Evolutionary conservation across 1,284 basidiomycete species (phyloP).

Genomic region (Apiotrichum sp.): DNA sequence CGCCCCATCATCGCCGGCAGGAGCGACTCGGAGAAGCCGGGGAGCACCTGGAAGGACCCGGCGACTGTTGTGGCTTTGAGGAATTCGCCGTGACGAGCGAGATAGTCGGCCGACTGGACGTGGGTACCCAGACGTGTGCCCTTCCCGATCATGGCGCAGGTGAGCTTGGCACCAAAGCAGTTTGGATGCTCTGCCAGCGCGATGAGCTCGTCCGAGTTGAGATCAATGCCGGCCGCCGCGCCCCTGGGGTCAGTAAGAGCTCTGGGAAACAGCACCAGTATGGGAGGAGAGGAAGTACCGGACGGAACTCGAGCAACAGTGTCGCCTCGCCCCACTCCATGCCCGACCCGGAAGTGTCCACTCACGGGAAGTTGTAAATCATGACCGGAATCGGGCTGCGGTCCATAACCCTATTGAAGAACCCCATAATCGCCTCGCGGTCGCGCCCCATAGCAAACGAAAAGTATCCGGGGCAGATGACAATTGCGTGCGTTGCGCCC

Average conservation of each 20-base stretch:
- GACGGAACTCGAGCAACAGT: no score
- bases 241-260: conserved; percentile 25
- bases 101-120: conserved; percentile 40
- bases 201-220: conserved; percentile 73
- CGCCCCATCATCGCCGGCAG: conserved; percentile 63
- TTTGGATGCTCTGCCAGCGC: conserved; percentile 72
- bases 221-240: conserved; percentile 71
- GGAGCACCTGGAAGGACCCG: conserved; percentile 42
- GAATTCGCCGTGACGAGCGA: conserved; percentile 24
- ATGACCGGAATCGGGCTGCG: conserved; percentile 75
- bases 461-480: conserved; percentile 49
- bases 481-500: conserved; percentile 63
- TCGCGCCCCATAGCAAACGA: conserved; percentile 49
- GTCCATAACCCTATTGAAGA: conserved; percentile 64
- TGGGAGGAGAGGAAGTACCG: no score
- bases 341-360: conserved; percentile 14
- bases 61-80: conserved; percentile 26
- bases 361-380: conserved; percentile 82
- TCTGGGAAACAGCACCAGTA: no score
- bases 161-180: conserved; percentile 82
- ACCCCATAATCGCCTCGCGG: conserved; percentile 47
- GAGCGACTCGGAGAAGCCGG: conserved; percentile 50
- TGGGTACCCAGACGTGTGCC: conserved; percentile 64
- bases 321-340: no score
- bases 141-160: conserved; percentile 78